A percentile compares a stretch with the other conserved stretches of the same genome.
These are phyloP conservation scores for Datisca glomerata DNA, from an alignment of 306 rosid species.

Conservation along the genomic window DNA sequence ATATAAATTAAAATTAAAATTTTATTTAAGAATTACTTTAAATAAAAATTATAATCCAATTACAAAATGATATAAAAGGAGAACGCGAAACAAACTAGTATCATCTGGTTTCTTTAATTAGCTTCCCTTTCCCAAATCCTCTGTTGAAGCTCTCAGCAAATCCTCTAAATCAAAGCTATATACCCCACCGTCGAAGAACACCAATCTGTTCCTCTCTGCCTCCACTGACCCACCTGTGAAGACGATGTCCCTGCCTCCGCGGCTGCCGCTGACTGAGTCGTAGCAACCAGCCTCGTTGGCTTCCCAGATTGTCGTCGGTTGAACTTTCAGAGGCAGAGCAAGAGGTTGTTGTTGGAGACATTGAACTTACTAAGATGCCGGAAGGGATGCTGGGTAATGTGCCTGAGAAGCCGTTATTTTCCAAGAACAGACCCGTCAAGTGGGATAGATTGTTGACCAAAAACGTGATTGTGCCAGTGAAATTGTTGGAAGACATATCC, in stretches of 20 bases:
- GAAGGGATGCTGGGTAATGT: conserved; percentile 32
- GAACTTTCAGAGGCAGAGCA: conserved; percentile 41
- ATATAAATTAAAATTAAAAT: too few relatives aligned
- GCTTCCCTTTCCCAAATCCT: conserved; percentile 88
- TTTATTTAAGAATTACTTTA: too few relatives aligned
- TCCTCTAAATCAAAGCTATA: conserved; percentile 94
- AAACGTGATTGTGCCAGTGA: conserved; percentile 64
- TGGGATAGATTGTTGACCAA: conserved; percentile 55
- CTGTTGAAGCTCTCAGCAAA: conserved; percentile 89
- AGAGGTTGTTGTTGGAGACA: conserved; percentile 52
- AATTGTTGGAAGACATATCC: conserved; percentile 71
- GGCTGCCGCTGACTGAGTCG: conserved; percentile 23
- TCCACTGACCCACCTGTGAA: conserved; percentile 80
- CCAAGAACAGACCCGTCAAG: conserved; percentile 47
- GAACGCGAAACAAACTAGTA: too few relatives aligned
- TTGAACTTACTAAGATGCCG: conserved; percentile 20
- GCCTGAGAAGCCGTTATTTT: conserved; percentile 63
- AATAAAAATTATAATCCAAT: too few relatives aligned
- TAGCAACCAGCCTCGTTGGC: conserved; percentile 27
- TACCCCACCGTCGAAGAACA: conserved; percentile 73
- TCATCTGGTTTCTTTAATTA: too few relatives aligned
- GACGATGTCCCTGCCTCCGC: conserved; percentile 87
- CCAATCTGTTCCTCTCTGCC: conserved; percentile 87
- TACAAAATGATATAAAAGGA: too few relatives aligned
- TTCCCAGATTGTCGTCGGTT: conserved; percentile 26